phyloP scores from a whole-genome alignment of 2,329 filamentous ascomycete species.

The Trichoderma atrobrunneum region DNA sequence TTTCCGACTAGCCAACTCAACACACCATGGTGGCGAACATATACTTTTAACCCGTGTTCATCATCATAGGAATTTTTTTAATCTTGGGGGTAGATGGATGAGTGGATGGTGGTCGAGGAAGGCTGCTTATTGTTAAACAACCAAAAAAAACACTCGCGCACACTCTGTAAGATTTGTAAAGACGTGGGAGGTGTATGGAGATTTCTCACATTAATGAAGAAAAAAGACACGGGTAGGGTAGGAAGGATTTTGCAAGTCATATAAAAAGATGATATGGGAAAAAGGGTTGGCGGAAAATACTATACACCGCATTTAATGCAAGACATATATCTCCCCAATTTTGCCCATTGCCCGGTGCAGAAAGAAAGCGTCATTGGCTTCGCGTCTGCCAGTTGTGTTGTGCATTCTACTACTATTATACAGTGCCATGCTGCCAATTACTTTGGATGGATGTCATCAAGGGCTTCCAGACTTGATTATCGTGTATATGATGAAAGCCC shows the following conservation, averaged over 20 bases:
- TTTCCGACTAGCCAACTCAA: background rate
- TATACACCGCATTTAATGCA: slow-evolving; percentile 32
- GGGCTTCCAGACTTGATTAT: background rate
- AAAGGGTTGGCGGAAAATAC: slow-evolving; percentile 23
- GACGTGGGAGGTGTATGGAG: slow-evolving; percentile 20
- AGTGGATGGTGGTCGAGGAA: background rate
- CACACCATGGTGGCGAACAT: background rate
- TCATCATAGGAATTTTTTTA: background rate
- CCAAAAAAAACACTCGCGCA: background rate
- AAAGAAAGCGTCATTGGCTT: background rate
- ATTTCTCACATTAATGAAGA: slow-evolving; percentile 26
- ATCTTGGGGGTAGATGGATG: background rate
- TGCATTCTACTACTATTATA: slow-evolving; percentile 31
- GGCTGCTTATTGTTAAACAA: slow-evolving; percentile 8
- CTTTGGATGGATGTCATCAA: background rate
- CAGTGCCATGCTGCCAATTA: background rate
- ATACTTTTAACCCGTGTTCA: background rate
- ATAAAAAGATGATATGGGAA: slow-evolving; percentile 14
- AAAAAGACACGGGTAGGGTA: slow-evolving; percentile 15
- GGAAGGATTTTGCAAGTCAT: slow-evolving; percentile 12
- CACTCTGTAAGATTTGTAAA: slow-evolving; percentile 20
- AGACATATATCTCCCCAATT: slow-evolving; percentile 26
- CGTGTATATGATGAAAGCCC: slow-evolving; percentile 13
- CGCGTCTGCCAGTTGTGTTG: slow-evolving; percentile 21
- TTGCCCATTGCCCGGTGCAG: background rate